Conservation (phyloP, 2,329 filamentous ascomycete species). For the Ceratocystis cacaofunesta region DNA sequence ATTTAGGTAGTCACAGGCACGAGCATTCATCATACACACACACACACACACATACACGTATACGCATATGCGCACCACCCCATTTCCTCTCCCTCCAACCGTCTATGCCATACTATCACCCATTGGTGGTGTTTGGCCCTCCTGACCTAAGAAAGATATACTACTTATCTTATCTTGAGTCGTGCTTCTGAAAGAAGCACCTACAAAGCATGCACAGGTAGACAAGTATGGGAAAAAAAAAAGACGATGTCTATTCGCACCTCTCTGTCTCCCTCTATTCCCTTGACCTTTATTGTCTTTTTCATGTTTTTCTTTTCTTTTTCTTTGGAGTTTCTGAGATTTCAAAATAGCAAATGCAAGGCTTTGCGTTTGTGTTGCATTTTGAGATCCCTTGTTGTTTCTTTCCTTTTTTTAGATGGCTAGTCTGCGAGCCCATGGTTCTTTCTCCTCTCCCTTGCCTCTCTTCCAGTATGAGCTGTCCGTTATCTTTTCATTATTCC, state of each 20-base stretch:
- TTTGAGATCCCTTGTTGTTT: slow-evolving; percentile 1
- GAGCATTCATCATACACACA: not conserved
- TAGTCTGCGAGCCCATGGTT: too few species aligned
- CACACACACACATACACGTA: not conserved
- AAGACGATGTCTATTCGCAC: not conserved
- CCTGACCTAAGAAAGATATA: not conserved
- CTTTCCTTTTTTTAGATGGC: not conserved
- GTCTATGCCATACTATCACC: not conserved
- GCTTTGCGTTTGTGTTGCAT: not conserved
- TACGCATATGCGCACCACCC: not conserved
- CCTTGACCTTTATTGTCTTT: not conserved
- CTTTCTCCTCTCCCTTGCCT: not conserved
- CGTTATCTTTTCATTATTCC: not conserved
- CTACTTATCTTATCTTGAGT: not conserved
- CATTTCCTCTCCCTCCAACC: not conserved
- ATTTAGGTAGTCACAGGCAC: not conserved
- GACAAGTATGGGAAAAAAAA: not conserved
- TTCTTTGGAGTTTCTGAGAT: not conserved
- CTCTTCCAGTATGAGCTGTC: not conserved
- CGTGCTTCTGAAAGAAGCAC: not conserved
- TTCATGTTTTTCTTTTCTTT: not conserved
- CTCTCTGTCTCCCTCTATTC: not conserved
- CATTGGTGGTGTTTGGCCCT: not conserved
- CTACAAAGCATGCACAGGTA: not conserved
- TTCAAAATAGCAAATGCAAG: not conserved